Base-by-base conservation (phyloP, 75 land plant genomes). In the Selaginella tamariscina region DNA sequence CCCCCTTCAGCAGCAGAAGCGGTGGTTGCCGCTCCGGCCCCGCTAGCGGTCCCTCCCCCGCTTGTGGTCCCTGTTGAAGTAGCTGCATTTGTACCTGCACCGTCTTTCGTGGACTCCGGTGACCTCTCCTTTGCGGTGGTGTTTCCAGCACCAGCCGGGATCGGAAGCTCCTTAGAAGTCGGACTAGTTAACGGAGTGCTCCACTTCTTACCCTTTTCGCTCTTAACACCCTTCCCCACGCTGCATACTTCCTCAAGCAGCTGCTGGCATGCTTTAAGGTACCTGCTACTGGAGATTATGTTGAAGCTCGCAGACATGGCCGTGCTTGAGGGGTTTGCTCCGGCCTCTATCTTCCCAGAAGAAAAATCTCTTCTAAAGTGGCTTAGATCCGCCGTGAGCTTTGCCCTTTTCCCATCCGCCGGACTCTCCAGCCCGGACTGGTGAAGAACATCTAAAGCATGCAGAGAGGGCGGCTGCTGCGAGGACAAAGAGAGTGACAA, bases 181-280 rank as follows among this genome's bases (percentile, higher is more conserved):
- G 49, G 49, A 15, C 49, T 39, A 5, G 49, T 39, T 5, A 39
- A 15, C 5, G 54, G 70, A 26, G 22, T 44, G 27, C 0, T 1
- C 2, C 62, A 81, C 78, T 1, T 63, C 82, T 78, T 64, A 11
- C 2, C 65, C 8, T 1, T 9, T n/a, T 39, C 28, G 0, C 31
- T 22, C 24, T 74, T 29, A 1, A 77, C 31, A 13, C 78, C 80
- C 21, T 72, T 73, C 1, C 85, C 87, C 2, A 85, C 87, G 65
- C 76, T 85, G 70, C 86, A 84, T 27, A 82, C 81, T 67, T 85
- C 87, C 32, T 82, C 77, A 18, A 85, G 32, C 24, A 85, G 68
- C 78, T 85, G 79, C 54, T 85, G 87, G 1, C 84, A 79, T 1
- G 81, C 75, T 64, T 71, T 76, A 0, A 81, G 69, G 31, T 82